Percentiles rank a stretch among this genome's conserved stretches.
phyloP scores from a whole-genome alignment of 2,329 filamentous ascomycete species.

The Fusarium robinianum region DNA sequence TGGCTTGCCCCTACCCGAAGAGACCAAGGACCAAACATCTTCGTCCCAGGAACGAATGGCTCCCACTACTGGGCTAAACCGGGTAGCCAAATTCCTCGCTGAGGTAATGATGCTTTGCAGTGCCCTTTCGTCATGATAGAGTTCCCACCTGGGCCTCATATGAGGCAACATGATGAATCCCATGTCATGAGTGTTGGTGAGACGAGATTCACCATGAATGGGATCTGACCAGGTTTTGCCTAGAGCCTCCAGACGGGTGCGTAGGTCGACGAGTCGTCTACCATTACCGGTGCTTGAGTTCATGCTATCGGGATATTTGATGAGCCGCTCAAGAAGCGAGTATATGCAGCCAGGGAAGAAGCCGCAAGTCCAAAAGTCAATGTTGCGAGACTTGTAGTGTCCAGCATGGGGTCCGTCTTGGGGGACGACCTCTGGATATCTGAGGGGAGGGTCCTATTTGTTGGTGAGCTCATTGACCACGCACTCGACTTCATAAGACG shows the following conservation, averaged over 20 bases:
- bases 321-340: slow-evolving; percentile 41
- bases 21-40: too few relatives aligned
- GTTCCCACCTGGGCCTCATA: slow-evolving; percentile 45
- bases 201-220: slow-evolving; percentile 42
- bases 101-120: slow-evolving; percentile 41
- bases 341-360: slow-evolving; percentile 48
- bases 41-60: slow-evolving; percentile 52
- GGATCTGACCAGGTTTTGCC: slow-evolving; percentile 21
- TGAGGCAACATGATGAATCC: slow-evolving; percentile 51
- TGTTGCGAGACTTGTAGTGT: slow-evolving; percentile 37
- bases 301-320: slow-evolving; percentile 35
- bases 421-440: slow-evolving; percentile 42
- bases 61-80: slow-evolving; percentile 42
- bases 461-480: slow-evolving; percentile 22
- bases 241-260: slow-evolving; percentile 4
- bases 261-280: neutral
- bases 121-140: slow-evolving; percentile 44
- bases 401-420: slow-evolving; percentile 35
- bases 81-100: slow-evolving; percentile 43
- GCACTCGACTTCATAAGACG: slow-evolving; percentile 29
- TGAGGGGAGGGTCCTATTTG: slow-evolving; percentile 1
- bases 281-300: neutral
- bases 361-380: slow-evolving; percentile 49
- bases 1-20: too few relatives aligned
- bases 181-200: slow-evolving; percentile 47